Evolutionary conservation across 371 early-diverging fungal species (phyloP).

Genomic region (Mucor ambiguus): DNA sequence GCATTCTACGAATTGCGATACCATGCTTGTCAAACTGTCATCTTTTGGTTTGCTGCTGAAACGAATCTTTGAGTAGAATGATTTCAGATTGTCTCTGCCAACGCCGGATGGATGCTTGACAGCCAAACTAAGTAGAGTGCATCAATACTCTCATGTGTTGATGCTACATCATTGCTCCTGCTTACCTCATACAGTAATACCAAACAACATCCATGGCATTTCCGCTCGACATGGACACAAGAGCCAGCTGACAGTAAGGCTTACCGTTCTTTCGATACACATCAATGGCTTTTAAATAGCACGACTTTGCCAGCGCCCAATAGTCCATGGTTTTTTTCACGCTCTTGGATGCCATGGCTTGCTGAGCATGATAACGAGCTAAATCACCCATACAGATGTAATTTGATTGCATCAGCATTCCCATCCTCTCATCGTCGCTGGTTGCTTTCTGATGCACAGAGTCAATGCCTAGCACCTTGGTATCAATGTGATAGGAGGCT

Average conservation of each 20-base stretch:
- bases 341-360: conserved; percentile 21
- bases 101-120: conserved; percentile 46
- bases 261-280: conserved; percentile 50
- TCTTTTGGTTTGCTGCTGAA: conserved; percentile 21
- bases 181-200: conserved; percentile 56
- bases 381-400: conserved; percentile 55
- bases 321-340: conserved; percentile 26
- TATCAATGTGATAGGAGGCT: conserved; percentile 35
- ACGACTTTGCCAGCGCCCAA: conserved; percentile 39
- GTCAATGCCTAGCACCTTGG: conserved; percentile 46
- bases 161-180: no score
- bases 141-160: neutral
- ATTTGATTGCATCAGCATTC: conserved; percentile 40
- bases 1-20: conserved; percentile 41
- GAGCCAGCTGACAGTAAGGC: conserved; percentile 52
- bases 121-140: conserved; percentile 31
- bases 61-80: conserved; percentile 47
- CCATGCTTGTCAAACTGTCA: conserved; percentile 3
- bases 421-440: conserved; percentile 35
- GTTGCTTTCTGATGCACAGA: conserved; percentile 10
- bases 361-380: conserved; percentile 49
- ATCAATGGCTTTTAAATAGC: conserved; percentile 49
- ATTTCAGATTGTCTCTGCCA: conserved; percentile 44
- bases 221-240: conserved; percentile 46
- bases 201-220: conserved; percentile 55